Evolutionary conservation across 306 rosid species (phyloP), one percentile per base, ranked within the genome.

Genomic region (Rosa persica): DNA sequence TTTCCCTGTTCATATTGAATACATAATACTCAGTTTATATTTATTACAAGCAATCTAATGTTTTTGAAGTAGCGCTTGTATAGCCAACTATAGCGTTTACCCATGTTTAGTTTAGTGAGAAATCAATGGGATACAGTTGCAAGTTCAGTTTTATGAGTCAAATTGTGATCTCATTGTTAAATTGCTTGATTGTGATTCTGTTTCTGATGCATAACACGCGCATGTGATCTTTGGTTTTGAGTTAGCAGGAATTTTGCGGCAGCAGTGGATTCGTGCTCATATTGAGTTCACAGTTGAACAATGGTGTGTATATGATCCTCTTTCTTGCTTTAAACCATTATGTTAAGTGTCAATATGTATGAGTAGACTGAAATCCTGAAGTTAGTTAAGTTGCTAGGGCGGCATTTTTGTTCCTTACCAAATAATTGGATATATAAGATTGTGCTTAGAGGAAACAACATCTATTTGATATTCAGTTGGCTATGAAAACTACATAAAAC

Each of bases 301-400:
- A 75, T 75, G 79, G 79, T 75, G 58, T 30, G 78, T 75, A 17
- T 52, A 61, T 17, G 71, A 43, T 75, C 57, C 58, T 44, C 44
- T 30, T 20, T 61, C 8, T 27, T 30, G 27, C 70, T 61, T 75
- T 5, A 8, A 57, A 40, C 17, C 34, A 8, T 40, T 74, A n/a
- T 10, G 8, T 54, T 54, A 8, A 25, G 44, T 36, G 78, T 20
- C 12, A 5, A 58, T 38, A 7, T 73, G 6, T 8, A 39, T 34
- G 46, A 49, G 64, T 17, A 9, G 61, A 72, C 1, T 73, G 51
- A 46, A 15, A 44, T 13, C 22, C n/a, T 25, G 42, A 23, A 48
- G 15, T 46, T 57, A 22, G 65, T 58, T 23, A 70, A 43, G 73
- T 22, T 23, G 38, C 12, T 67, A 38, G 27, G 25, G n/a, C n/a